Evolutionary conservation across 768 basidiomycete genomes (phyloP).

Genomic region (Floccularia luteovirens): DNA sequence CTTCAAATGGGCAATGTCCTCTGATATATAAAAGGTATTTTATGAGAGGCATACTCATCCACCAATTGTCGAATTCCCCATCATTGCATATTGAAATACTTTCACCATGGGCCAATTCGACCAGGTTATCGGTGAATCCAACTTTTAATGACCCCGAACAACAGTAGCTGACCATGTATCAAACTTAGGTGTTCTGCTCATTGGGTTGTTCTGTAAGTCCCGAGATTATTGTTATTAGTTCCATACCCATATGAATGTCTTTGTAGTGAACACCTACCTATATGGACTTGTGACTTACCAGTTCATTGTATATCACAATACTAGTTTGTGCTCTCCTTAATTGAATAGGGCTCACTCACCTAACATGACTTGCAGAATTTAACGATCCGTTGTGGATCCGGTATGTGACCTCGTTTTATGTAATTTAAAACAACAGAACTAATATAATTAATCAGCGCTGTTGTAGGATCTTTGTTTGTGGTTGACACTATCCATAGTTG

Average conservation of each 20-base stretch:
- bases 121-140: conserved; percentile 13
- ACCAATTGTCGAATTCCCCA: too few relatives aligned
- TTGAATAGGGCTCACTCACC: conserved; percentile 1
- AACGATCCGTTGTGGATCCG: conserved; percentile 25
- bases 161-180: too few relatives aligned
- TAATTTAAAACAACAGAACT: background rate
- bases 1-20: too few relatives aligned
- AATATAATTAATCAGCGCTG: conserved; percentile 11
- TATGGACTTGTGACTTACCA: conserved; percentile 35
- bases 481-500: conserved; percentile 29
- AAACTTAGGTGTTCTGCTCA: conserved; percentile 15
- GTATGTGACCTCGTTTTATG: conserved; percentile 9
- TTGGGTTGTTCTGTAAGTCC: conserved; percentile 19
- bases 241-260: background rate
- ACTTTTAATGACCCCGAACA: background rate
- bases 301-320: conserved; percentile 28
- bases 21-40: too few relatives aligned
- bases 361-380: conserved; percentile 1
- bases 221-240: background rate
- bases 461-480: conserved; percentile 23
- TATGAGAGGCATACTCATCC: too few relatives aligned
- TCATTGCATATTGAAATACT: too few relatives aligned
- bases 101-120: conserved; percentile 18
- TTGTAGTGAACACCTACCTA: conserved; percentile 23
- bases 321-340: conserved; percentile 15